Percentiles rank a stretch among this genome's conserved stretches.
Conservation (phyloP, 2,329 filamentous ascomycete genomes). For the Coniochaeta ligniaria region DNA sequence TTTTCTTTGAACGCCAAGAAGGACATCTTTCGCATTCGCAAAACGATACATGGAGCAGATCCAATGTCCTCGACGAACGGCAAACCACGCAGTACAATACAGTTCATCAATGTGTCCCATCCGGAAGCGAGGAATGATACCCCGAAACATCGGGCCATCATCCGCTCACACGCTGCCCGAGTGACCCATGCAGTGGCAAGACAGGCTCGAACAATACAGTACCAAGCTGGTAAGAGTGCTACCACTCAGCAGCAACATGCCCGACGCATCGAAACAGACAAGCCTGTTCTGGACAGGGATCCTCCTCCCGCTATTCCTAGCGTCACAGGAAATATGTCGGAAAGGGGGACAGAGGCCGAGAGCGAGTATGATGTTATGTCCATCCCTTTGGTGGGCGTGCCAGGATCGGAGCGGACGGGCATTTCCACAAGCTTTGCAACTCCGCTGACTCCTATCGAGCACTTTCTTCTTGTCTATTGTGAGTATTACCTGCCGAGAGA, state of each 20-base stretch:
- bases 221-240: not conserved
- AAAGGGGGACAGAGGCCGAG: not conserved
- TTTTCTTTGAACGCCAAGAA: not conserved
- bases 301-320: not conserved
- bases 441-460: not conserved
- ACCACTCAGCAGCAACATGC: not conserved
- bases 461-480: not conserved
- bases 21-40: not conserved
- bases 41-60: not conserved
- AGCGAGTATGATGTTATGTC: not conserved
- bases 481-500: not conserved
- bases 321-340: not conserved
- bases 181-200: slow-evolving; percentile 6
- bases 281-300: not conserved
- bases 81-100: not conserved
- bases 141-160: not conserved
- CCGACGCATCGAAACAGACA: not conserved
- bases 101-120: slow-evolving; percentile 2
- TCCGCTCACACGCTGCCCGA: slow-evolving; percentile 8
- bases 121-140: not conserved
- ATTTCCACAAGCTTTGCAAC: not conserved
- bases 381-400: not conserved
- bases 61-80: not conserved
- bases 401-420: not conserved
- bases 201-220: slow-evolving; percentile 4